These are phyloP conservation scores for Helotiales sp. DNA, from an alignment of 2,329 filamentous ascomycete species.

Conservation along the genomic window DNA sequence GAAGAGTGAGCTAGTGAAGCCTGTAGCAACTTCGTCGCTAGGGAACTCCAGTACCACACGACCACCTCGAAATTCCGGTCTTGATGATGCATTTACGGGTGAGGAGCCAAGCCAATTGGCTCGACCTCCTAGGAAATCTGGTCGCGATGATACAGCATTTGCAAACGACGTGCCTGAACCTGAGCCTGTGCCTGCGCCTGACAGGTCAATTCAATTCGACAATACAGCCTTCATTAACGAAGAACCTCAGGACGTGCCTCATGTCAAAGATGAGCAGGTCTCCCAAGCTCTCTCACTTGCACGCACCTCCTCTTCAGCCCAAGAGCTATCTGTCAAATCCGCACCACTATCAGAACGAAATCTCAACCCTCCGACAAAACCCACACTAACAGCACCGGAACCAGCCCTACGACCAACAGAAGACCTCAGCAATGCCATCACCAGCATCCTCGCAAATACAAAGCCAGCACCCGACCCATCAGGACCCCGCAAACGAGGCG, in stretches of 20 bases:
- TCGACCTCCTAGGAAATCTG: constrained; percentile 6
- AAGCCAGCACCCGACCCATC: constrained; percentile 24
- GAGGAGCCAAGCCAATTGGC: constrained; percentile 1
- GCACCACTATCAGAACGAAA: constrained; percentile 35
- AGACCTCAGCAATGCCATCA: constrained; percentile 31
- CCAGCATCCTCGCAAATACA: constrained; percentile 33
- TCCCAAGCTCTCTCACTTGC: constrained; percentile 2
- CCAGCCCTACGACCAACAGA: constrained; percentile 18
- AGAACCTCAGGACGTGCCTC: background rate
- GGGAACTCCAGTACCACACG: constrained; percentile 16
- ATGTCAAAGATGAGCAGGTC: constrained; percentile 14
- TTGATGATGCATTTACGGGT: constrained; percentile 22
- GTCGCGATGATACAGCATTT: constrained; percentile 24
- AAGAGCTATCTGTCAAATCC: constrained; percentile 16
- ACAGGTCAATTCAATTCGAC: no score
- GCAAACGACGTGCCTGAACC: constrained; percentile 5
- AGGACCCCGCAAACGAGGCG: constrained; percentile 32
- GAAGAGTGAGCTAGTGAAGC: constrained; percentile 8
- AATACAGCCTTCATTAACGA: constrained; percentile 23
- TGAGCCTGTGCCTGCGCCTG: no score
- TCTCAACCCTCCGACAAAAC: constrained; percentile 31
- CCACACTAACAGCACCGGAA: constrained; percentile 24
- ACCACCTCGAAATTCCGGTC: constrained; percentile 9
- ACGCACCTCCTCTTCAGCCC: constrained; percentile 14
- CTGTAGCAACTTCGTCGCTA: constrained; percentile 4